A percentile compares a stretch with the other conserved stretches of the same genome.
Conservation (phyloP, 257 asterid genomes). For the Salvia miltiorrhiza region DNA sequence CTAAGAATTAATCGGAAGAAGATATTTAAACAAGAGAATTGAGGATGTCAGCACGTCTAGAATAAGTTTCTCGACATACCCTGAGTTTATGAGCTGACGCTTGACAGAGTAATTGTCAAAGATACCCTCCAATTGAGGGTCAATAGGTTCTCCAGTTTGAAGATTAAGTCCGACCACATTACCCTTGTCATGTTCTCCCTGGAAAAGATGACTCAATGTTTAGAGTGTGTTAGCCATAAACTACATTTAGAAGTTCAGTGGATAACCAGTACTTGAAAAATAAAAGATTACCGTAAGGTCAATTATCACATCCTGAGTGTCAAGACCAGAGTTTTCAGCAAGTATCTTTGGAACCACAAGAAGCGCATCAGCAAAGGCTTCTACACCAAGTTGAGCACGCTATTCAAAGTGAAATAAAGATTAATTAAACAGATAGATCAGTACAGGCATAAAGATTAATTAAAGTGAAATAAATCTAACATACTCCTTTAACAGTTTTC, state of each 20-base stretch:
- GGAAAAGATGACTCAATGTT: constrained; percentile 19
- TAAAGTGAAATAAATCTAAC: background rate
- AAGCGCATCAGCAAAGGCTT: constrained; percentile 97
- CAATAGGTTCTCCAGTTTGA: constrained; percentile 94
- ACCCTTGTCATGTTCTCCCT: constrained; percentile 97
- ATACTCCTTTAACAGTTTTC: constrained; percentile 96
- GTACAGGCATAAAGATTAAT: background rate
- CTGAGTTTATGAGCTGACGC: constrained; percentile 91
- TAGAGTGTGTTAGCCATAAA: background rate
- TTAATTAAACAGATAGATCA: too few species aligned
- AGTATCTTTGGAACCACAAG: constrained; percentile 94
- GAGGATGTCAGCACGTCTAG: background rate
- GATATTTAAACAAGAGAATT: background rate
- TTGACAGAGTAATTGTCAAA: constrained; percentile 96
- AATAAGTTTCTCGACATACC: constrained; percentile 40
- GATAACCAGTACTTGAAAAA: background rate
- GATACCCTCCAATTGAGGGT: constrained; percentile 99
- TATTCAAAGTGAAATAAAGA: constrained; percentile 35
- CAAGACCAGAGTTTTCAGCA: constrained; percentile 98
- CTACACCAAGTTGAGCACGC: constrained; percentile 99
- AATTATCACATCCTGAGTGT: constrained; percentile 94
- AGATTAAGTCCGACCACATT: constrained; percentile 87
- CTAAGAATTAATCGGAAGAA: background rate
- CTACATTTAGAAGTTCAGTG: background rate
- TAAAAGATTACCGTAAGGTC: constrained; percentile 63